A percentile compares a stretch with the other conserved stretches of the same genome.
These are phyloP conservation scores for Clohesyomyces aquaticus DNA, from an alignment of 495 filamentous ascomycete species.

Conservation along the genomic window DNA sequence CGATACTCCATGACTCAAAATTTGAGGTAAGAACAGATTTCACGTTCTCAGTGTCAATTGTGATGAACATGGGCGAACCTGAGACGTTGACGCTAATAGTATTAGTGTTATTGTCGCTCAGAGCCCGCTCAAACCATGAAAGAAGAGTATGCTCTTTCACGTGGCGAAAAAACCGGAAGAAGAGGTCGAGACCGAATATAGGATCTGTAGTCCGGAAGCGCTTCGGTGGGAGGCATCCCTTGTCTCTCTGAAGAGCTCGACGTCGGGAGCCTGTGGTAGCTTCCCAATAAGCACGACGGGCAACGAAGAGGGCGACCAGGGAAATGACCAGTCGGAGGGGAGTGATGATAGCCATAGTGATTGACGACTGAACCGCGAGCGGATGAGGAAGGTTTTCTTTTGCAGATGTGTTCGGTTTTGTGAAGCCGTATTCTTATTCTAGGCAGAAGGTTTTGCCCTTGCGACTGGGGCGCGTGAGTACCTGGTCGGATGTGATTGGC, in stretches of 20 bases:
- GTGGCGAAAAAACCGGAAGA: conserved; percentile 5
- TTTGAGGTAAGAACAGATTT: conserved; percentile 63
- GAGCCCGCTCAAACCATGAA: not conserved
- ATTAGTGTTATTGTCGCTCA: conserved; percentile 13
- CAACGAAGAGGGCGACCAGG: conserved; percentile 19
- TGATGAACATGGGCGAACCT: conserved; percentile 47
- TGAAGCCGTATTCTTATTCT: no score
- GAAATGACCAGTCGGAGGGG: not conserved
- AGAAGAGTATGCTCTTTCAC: conserved; percentile 10
- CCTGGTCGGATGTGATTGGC: no score
- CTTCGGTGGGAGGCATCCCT: conserved; percentile 27
- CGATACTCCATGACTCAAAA: conserved; percentile 64
- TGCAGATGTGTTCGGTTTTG: no score
- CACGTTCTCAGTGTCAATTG: conserved; percentile 64
- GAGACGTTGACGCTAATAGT: not conserved
- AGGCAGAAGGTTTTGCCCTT: no score
- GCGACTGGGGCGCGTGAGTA: no score
- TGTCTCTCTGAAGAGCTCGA: conserved; percentile 8
- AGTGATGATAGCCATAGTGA: conserved; percentile 10
- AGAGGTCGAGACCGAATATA: conserved; percentile 11
- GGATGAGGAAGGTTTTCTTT: conserved; percentile 6
- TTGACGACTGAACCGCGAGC: not conserved
- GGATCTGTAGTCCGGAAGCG: not conserved
- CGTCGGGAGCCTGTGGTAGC: conserved; percentile 15
- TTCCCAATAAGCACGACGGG: conserved; percentile 30